Evolutionary conservation across 441 rosid genomes (phyloP).

Genomic region (Pelargonium australe): DNA sequence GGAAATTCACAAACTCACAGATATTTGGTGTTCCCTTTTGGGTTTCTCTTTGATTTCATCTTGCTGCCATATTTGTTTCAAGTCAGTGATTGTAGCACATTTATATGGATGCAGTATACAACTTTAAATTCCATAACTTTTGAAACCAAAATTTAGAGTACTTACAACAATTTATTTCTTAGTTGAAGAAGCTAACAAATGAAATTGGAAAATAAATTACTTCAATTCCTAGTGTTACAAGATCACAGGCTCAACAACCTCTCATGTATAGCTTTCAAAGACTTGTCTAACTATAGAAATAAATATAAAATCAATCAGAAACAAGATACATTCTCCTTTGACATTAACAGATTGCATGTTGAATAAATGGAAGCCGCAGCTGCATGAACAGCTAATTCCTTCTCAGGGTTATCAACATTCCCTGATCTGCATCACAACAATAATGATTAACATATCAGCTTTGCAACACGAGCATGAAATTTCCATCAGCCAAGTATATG

Average conservation of each 20-base stretch:
- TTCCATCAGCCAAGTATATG: conserved; percentile 1
- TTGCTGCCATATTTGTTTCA: too few relatives aligned
- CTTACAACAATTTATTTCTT: too few relatives aligned
- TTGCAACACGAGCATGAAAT: conserved; percentile 5
- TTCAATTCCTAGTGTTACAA: background rate
- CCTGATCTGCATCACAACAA: conserved; percentile 37
- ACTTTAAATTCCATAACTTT: too few relatives aligned
- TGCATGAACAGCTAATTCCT: conserved; percentile 65
- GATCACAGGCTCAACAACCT: background rate
- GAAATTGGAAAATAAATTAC: background rate
- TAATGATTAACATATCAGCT: background rate
- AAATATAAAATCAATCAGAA: conserved; percentile 28
- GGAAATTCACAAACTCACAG: too few relatives aligned
- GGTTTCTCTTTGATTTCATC: too few relatives aligned
- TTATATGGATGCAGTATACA: too few relatives aligned
- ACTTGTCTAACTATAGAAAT: background rate
- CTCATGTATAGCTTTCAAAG: background rate
- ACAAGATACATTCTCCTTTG: conserved; percentile 65
- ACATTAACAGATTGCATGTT: conserved; percentile 57
- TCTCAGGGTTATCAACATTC: conserved; percentile 37
- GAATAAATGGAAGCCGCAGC: conserved; percentile 97
- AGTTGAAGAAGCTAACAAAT: too few relatives aligned
- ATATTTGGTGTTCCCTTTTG: too few relatives aligned
- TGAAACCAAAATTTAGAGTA: too few relatives aligned
- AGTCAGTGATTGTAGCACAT: too few relatives aligned